A percentile compares a stretch with the other conserved stretches of the same genome.
Conservation (phyloP, 805 yeast genomes). For the Metschnikowia henanensis region DNA sequence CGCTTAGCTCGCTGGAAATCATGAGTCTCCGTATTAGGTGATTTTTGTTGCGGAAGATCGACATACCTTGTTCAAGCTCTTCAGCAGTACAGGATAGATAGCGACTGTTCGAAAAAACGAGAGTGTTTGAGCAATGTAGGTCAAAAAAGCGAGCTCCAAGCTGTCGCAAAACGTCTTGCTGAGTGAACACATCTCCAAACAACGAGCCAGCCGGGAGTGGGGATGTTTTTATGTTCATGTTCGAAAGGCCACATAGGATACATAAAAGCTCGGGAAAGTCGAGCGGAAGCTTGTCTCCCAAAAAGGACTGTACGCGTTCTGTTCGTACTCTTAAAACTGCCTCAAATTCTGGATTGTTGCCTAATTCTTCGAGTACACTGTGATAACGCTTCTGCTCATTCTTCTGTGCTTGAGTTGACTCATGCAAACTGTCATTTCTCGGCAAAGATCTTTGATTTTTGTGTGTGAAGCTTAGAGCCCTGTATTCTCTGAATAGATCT, state of each 20-base stretch:
- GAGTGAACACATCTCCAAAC: constrained; percentile 7
- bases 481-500: constrained; percentile 21
- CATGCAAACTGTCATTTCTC: not conserved
- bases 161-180: constrained; percentile 22
- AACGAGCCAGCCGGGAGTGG: constrained; percentile 11
- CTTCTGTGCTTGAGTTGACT: not conserved
- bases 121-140: constrained; percentile 23
- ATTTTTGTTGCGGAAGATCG: constrained; percentile 20
- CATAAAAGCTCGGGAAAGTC: constrained; percentile 27
- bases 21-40: constrained; percentile 28
- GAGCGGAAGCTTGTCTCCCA: constrained; percentile 26
- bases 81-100: constrained; percentile 29
- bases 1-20: constrained; percentile 29
- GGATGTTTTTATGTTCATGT: constrained; percentile 16
- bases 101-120: constrained; percentile 30
- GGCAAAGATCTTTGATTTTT: constrained; percentile 7
- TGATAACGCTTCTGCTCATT: constrained; percentile 8
- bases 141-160: constrained; percentile 27
- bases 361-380: constrained; percentile 8
- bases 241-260: constrained; percentile 32
- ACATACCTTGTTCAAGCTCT: constrained; percentile 28
- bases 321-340: constrained; percentile 14
- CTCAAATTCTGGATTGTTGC: constrained; percentile 12
- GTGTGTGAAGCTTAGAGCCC: constrained; percentile 12
- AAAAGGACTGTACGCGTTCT: constrained; percentile 23